Percentiles rank a stretch among this genome's conserved stretches.
phyloP scores from a whole-genome alignment of 2,329 filamentous ascomycete genomes.

The Coniochaeta pulveracea region DNA sequence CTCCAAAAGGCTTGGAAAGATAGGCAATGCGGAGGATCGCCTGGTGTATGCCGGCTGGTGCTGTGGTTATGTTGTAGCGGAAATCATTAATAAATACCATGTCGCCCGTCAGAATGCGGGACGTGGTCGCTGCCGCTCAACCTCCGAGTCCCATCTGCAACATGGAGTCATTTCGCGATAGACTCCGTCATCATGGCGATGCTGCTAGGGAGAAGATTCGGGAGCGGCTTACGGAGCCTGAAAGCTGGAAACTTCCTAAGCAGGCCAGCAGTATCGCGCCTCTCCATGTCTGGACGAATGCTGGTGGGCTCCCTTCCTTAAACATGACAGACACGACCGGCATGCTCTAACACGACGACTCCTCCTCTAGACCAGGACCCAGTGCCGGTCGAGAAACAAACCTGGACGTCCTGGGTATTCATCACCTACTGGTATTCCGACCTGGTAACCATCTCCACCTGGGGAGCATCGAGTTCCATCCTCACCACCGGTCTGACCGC shows the following conservation, averaged over 20 bases:
- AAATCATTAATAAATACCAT: no score
- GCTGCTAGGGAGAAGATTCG: constrained; percentile 12
- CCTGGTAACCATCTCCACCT: constrained; percentile 8
- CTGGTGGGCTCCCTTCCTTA: constrained; percentile 8
- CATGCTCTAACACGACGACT: background rate
- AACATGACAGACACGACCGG: background rate
- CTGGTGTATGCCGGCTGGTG: no score
- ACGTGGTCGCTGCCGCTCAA: no score
- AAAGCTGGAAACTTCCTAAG: constrained; percentile 19
- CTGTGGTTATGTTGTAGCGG: no score
- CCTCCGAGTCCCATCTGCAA: no score
- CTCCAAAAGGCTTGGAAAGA: no score
- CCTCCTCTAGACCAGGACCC: constrained; percentile 9
- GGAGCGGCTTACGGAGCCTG: constrained; percentile 12
- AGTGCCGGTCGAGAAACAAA: constrained; percentile 7
- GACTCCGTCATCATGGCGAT: background rate
- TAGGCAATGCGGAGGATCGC: no score
- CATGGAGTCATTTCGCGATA: no score
- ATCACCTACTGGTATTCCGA: constrained; percentile 9
- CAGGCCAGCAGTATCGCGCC: constrained; percentile 19
- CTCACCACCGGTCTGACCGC: constrained; percentile 6
- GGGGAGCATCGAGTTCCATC: constrained; percentile 6
- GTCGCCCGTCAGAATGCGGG: no score
- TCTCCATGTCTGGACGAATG: constrained; percentile 18
- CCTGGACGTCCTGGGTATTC: constrained; percentile 8